Conservation (phyloP, 306 rosid species). For the Lablab purpureus region DNA sequence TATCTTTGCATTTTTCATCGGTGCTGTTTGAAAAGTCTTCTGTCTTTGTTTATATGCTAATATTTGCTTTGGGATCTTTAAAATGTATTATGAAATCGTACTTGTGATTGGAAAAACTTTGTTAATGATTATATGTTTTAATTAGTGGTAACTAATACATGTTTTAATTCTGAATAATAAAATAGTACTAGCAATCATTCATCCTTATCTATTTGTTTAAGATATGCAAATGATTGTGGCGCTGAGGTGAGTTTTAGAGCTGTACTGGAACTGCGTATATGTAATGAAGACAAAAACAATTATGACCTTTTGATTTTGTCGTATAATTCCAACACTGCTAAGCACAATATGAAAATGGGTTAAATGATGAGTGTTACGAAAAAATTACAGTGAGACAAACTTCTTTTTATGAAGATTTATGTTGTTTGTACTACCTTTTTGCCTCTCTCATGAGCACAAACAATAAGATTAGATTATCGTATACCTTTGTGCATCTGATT, state of each 20-base stretch:
- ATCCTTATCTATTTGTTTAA: slow-evolving; percentile 13
- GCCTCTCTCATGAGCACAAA: slow-evolving; percentile 3
- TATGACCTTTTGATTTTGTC: neutral
- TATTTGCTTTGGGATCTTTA: slow-evolving; percentile 16
- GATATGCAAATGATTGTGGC: slow-evolving; percentile 1
- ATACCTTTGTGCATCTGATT: neutral
- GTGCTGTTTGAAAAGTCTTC: slow-evolving; percentile 14
- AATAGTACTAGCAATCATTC: neutral
- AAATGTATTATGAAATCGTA: slow-evolving; percentile 19
- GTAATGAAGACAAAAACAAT: neutral
- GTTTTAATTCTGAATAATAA: slow-evolving; percentile 19
- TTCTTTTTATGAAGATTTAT: slow-evolving; percentile 11
- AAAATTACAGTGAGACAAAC: neutral
- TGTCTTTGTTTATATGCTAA: slow-evolving; percentile 14
- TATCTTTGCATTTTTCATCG: slow-evolving; percentile 34
- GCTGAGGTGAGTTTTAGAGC: slow-evolving; percentile 1
- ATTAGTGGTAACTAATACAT: neutral
- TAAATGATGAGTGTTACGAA: neutral
- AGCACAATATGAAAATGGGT: neutral
- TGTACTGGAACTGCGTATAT: slow-evolving; percentile 16
- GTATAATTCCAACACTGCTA: slow-evolving; percentile 9
- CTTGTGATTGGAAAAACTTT: slow-evolving; percentile 22
- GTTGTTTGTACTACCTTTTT: slow-evolving; percentile 1
- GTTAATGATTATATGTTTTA: slow-evolving; percentile 1
- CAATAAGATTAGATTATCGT: neutral